phyloP scores from a whole-genome alignment of 1,284 basidiomycete species.

The Moniliophthora roreri region DNA sequence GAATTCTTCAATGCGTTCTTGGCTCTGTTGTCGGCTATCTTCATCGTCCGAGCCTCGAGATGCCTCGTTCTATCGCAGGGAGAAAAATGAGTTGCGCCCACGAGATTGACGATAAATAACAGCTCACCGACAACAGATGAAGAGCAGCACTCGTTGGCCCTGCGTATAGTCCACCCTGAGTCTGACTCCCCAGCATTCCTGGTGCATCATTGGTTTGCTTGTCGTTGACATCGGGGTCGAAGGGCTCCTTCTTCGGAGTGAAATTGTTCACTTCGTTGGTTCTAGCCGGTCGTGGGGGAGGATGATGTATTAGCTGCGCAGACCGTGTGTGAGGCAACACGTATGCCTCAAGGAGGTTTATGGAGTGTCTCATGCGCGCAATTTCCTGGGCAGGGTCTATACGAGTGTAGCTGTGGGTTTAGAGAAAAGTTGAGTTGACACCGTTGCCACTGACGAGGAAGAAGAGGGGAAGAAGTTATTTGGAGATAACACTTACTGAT shows the following conservation, averaged over 20 bases:
- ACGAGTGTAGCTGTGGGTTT: conserved; percentile 41
- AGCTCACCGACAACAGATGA: conserved; percentile 57
- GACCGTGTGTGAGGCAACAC: conserved; percentile 53
- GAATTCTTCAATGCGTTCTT: conserved; percentile 30
- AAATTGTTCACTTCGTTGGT: conserved; percentile 31
- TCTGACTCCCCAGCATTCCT: conserved; percentile 64
- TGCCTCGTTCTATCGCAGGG: conserved; percentile 37
- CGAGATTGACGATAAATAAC: conserved; percentile 17
- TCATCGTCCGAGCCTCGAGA: conserved; percentile 47
- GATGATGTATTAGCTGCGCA: conserved; percentile 7
- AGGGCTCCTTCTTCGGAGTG: conserved; percentile 53
- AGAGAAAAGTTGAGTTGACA: conserved; percentile 14
- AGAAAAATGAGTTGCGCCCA: conserved; percentile 3
- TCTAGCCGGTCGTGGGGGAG: conserved; percentile 33
- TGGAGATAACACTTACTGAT: conserved; percentile 34
- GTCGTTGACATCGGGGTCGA: conserved; percentile 46
- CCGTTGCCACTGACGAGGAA: conserved; percentile 9
- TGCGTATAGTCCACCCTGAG: conserved; percentile 66
- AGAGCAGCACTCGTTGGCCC: conserved; percentile 71
- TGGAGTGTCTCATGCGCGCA: conserved; percentile 68
- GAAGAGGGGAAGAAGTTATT: conserved; percentile 24
- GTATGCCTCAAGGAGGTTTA: conserved; percentile 70
- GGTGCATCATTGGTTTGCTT: conserved; percentile 46
- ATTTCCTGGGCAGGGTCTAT: conserved; percentile 75
- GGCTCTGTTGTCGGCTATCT: conserved; percentile 48